A percentile compares a stretch with the other conserved stretches of the same genome.
Evolutionary conservation across 2,329 filamentous ascomycete genomes (phyloP).

Genomic region (Anisogramma anomala): DNA sequence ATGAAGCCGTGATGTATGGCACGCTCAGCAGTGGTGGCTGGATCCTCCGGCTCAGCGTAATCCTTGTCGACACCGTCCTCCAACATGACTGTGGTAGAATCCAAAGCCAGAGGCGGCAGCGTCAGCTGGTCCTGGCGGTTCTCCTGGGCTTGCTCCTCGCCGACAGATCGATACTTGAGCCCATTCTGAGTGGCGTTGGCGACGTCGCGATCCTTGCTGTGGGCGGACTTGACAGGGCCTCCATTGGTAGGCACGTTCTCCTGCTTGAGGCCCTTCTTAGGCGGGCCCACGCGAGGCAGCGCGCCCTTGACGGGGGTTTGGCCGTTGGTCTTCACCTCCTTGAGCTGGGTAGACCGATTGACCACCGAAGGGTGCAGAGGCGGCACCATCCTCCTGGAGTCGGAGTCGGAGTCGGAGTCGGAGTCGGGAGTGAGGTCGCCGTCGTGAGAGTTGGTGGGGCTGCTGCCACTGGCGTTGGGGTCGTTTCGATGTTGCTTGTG

Average conservation of each 20-base stretch:
- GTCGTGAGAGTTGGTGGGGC: neutral
- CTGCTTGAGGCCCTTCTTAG: constrained; percentile 1
- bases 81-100: neutral
- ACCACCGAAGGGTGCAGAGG: constrained; percentile 1
- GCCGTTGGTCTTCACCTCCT: neutral
- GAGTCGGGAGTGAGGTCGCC: neutral
- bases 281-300: neutral
- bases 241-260: constrained; percentile 1
- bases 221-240: neutral
- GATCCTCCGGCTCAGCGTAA: constrained; percentile 23
- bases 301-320: constrained; percentile 1
- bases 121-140: constrained; percentile 10
- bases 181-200: constrained; percentile 3
- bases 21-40: constrained; percentile 23
- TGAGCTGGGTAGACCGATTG: neutral
- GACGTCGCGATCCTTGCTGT: neutral
- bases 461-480: neutral
- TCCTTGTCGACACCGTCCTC: neutral
- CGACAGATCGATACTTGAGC: constrained; percentile 1
- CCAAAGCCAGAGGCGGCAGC: constrained; percentile 1
- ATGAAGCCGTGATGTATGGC: constrained; percentile 53
- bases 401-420: neutral
- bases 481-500: neutral
- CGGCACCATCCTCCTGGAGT: constrained; percentile 1
- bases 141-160: constrained; percentile 8